Evolutionary conservation across 306 rosid genomes (phyloP).

Genomic region (Rosa lucieae): DNA sequence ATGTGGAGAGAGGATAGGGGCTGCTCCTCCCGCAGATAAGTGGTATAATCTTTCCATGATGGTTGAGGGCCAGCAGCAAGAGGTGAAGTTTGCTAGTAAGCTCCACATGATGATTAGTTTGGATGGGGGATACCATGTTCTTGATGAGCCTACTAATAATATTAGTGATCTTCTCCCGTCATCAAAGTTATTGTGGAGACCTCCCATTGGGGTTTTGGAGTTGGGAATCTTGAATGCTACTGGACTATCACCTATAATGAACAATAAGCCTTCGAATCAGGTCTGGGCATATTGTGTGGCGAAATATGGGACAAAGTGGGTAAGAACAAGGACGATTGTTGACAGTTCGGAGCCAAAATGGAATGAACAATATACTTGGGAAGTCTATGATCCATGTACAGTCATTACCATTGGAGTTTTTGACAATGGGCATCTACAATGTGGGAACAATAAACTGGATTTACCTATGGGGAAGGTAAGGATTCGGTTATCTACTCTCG

Average conservation of each 20-base stretch:
- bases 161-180: constrained; percentile 26
- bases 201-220: constrained; percentile 23
- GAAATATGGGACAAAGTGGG: constrained; percentile 27
- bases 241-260: constrained; percentile 8
- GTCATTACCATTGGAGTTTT: constrained; percentile 25
- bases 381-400: constrained; percentile 31
- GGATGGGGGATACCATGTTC: constrained; percentile 32
- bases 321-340: constrained; percentile 20
- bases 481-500: constrained; percentile 25
- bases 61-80: neutral
- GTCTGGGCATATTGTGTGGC: constrained; percentile 30
- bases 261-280: neutral
- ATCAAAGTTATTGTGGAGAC: constrained; percentile 14
- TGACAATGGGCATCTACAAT: constrained; percentile 16
- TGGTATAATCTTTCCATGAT: constrained; percentile 23
- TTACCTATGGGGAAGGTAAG: constrained; percentile 25
- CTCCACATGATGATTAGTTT: constrained; percentile 7
- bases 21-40: neutral
- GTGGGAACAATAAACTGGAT: neutral
- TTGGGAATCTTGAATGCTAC: constrained; percentile 25
- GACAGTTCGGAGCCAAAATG: constrained; percentile 13
- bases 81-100: constrained; percentile 15
- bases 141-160: constrained; percentile 14
- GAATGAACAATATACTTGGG: constrained; percentile 38
- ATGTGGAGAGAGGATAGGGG: neutral